A percentile compares a stretch with the other conserved stretches of the same genome.
Evolutionary conservation across 148 eudicot species (phyloP).

Genomic region (Mesembryanthemum crystallinum): DNA sequence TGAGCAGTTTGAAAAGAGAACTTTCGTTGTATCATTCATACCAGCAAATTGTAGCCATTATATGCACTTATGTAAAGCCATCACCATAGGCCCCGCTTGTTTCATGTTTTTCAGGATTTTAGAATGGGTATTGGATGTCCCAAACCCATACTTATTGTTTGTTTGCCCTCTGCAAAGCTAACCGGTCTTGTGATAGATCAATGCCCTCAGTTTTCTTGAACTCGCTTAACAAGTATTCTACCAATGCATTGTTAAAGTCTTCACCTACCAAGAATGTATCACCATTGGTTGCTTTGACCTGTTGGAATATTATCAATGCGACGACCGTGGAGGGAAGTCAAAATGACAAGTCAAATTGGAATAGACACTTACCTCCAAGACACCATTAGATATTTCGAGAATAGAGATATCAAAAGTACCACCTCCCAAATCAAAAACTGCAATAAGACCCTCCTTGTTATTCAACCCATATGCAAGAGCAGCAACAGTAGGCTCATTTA

Average conservation of each 20-base stretch:
- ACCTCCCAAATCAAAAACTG: constrained; percentile 60
- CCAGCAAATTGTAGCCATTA: too few species aligned
- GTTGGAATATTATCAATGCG: not conserved
- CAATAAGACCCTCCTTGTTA: constrained; percentile 49
- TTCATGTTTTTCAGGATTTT: too few species aligned
- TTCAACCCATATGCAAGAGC: constrained; percentile 60
- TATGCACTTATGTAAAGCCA: too few species aligned
- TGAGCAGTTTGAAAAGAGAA: too few species aligned
- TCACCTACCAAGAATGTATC: constrained; percentile 44
- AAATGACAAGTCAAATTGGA: not conserved
- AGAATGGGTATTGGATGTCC: too few species aligned
- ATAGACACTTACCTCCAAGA: constrained; percentile 45
- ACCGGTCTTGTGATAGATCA: constrained; percentile 38
- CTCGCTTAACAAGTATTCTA: constrained; percentile 38
- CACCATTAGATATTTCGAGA: constrained; percentile 53
- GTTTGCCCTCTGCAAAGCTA: constrained; percentile 43
- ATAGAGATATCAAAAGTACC: constrained; percentile 66
- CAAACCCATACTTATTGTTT: too few species aligned
- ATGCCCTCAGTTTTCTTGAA: constrained; percentile 37
- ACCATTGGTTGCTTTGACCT: constrained; percentile 46
- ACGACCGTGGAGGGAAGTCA: not conserved
- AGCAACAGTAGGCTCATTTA: constrained; percentile 65
- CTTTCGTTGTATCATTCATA: too few species aligned
- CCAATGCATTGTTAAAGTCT: constrained; percentile 38
- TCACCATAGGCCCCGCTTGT: too few species aligned